Evolutionary conservation across 1,139 yeast genomes (phyloP).

Genomic region (Eremothecium cymbalariae): DNA sequence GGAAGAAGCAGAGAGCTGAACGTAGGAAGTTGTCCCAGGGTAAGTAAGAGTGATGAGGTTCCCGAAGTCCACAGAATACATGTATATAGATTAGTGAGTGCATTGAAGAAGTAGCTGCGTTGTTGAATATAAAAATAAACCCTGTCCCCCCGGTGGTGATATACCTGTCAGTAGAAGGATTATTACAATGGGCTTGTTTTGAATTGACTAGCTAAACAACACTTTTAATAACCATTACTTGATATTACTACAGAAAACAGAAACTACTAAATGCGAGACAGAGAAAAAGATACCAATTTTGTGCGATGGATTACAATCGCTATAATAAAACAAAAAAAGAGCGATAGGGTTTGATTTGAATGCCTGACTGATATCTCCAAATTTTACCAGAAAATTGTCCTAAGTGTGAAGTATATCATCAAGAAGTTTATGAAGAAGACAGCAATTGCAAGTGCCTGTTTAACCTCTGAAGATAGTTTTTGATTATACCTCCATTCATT

Average conservation of each 20-base stretch:
- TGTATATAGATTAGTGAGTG: no score
- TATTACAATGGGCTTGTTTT: no score
- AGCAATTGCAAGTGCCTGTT: conserved; percentile 14
- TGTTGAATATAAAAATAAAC: no score
- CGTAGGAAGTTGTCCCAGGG: conserved; percentile 31
- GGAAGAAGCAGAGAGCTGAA: conserved; percentile 38
- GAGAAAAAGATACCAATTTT: not conserved
- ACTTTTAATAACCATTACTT: not conserved
- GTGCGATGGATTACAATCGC: not conserved
- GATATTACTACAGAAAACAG: not conserved
- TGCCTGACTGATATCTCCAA: not conserved
- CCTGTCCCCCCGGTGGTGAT: no score
- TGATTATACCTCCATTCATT: conserved; percentile 29
- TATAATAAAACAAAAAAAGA: no score
- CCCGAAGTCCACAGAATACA: no score
- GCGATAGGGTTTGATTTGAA: not conserved
- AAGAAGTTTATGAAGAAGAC: conserved; percentile 14
- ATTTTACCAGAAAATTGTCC: no score
- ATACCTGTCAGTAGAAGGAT: no score
- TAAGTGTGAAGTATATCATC: conserved; percentile 14
- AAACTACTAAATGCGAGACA: not conserved
- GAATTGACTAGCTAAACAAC: no score
- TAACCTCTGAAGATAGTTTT: conserved; percentile 17
- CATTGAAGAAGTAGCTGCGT: no score
- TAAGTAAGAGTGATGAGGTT: conserved; percentile 18